Base-by-base conservation (phyloP, 352 stramenopile species). In the Ophiocytium majus region DNA sequence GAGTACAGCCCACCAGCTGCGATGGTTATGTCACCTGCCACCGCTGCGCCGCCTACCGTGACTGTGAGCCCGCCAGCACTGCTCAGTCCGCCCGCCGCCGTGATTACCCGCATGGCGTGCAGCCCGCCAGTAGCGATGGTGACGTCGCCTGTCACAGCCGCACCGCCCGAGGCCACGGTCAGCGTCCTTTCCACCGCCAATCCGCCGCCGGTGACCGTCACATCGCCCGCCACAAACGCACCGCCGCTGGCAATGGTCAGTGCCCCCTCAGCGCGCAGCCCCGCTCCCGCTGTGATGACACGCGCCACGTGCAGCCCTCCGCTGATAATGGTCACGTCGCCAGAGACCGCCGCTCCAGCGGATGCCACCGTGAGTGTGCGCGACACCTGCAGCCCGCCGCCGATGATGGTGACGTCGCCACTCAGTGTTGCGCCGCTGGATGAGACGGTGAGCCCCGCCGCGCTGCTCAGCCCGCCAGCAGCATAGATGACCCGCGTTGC, bases 21-120 rank as follows among this genome's bases (percentile, higher is more conserved):
- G 31, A 81, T 81, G 19, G 75, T 81, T 10, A 81, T 33, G 10
- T 37, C 50, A 14, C 75, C 75, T 37, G 31, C 14, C 5, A 78
- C 66, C 5, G 66, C 66, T 17, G 66, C 32, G 5, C 66, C 66
- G 5, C 66, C 66, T 5, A 17, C 14, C 14, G 32, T 78, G 17
- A 78, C 66, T 43, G 66, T 78, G 5, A 78, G 66, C 5, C 66
- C 66, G 14, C 66, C 66, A 17, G 35, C 66, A 14, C 32, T 78
- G 66, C 14, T 78, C 5, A 78, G 32, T 78, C 66, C 66, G 5
- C 32, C 66, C 66, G 66, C 14, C 5, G 66, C 35, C 5, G 66
- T 78, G 5, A 78, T 78, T 5, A 43, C 17, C 5, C 66, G 32
- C 32, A 10, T 78, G 10, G 35, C 32, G 14, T 43, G 14, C 5